A percentile compares a stretch with the other conserved stretches of the same genome.
Evolutionary conservation across 148 eudicot species (phyloP).

Genomic region (Heliosperma pusillum): DNA sequence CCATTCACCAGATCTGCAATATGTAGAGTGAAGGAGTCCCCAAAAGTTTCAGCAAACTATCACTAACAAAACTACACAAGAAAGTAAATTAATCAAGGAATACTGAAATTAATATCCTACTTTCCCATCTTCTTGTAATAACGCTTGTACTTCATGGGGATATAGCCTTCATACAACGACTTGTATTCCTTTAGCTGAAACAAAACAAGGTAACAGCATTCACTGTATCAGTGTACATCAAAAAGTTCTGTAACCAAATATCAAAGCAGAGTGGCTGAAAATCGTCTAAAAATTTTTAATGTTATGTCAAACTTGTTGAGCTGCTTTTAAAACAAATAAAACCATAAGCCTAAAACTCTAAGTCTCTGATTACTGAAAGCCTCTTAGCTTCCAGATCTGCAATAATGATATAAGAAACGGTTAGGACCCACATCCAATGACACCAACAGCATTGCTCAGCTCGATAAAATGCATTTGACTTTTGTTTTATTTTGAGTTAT

Average conservation of each 20-base stretch:
- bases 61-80: conserved; percentile 4
- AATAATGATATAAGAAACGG: neutral
- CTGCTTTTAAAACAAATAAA: neutral
- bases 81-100: neutral
- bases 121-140: conserved; percentile 91
- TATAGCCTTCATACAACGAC: conserved; percentile 70
- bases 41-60: neutral
- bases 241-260: conserved; percentile 13
- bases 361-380: neutral
- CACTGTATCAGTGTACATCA: conserved; percentile 18
- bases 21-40: neutral
- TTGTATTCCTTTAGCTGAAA: conserved; percentile 64
- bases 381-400: neutral
- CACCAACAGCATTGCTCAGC: neutral
- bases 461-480: neutral
- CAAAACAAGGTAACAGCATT: conserved; percentile 10
- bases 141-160: conserved; percentile 87
- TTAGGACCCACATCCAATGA: neutral
- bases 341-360: neutral
- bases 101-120: conserved; percentile 38
- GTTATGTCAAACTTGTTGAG: neutral
- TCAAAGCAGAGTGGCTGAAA: neutral
- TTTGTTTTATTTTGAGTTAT: neutral
- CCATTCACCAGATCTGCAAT: conserved; percentile 82
- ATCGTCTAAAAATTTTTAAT: neutral